These are phyloP conservation scores for Purshia tridentata DNA, from an alignment of 306 rosid species.

Conservation along the genomic window DNA sequence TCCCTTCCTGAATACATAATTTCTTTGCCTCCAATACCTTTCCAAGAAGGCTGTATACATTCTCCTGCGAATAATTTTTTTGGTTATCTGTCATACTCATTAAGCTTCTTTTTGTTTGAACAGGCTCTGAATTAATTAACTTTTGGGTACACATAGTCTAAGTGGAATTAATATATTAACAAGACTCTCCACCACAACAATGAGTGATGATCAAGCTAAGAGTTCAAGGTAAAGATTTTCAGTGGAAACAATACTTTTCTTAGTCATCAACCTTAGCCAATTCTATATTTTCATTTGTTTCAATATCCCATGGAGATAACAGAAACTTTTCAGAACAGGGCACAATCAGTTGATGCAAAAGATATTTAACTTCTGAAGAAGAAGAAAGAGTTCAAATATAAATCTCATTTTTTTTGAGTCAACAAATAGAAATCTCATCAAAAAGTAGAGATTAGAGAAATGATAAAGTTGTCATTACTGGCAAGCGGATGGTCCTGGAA, in stretches of 20 bases:
- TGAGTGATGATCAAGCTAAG: background rate
- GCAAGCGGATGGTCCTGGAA: constrained; percentile 82
- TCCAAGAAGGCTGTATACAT: constrained; percentile 59
- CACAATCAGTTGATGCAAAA: background rate
- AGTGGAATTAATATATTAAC: background rate
- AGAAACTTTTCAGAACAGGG: background rate
- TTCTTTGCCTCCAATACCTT: constrained; percentile 74
- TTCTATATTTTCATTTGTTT: constrained; percentile 4
- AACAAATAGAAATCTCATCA: background rate
- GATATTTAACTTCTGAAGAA: background rate
- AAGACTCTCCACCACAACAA: background rate
- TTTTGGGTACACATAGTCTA: background rate
- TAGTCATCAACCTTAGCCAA: background rate
- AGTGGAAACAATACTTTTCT: background rate
- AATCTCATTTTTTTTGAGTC: no score
- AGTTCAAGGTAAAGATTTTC: background rate
- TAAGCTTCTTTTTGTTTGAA: background rate
- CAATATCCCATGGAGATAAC: constrained; percentile 12
- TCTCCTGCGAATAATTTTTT: constrained; percentile 59
- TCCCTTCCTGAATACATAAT: constrained; percentile 60
- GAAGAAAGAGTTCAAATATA: background rate
- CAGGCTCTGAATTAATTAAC: background rate
- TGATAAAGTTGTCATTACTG: constrained; percentile 41
- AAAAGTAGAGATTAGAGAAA: constrained; percentile 1
- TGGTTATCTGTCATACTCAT: background rate